These are phyloP conservation scores for Aphanocladium album DNA, from an alignment of 2,329 filamentous ascomycete genomes.

Conservation along the genomic window DNA sequence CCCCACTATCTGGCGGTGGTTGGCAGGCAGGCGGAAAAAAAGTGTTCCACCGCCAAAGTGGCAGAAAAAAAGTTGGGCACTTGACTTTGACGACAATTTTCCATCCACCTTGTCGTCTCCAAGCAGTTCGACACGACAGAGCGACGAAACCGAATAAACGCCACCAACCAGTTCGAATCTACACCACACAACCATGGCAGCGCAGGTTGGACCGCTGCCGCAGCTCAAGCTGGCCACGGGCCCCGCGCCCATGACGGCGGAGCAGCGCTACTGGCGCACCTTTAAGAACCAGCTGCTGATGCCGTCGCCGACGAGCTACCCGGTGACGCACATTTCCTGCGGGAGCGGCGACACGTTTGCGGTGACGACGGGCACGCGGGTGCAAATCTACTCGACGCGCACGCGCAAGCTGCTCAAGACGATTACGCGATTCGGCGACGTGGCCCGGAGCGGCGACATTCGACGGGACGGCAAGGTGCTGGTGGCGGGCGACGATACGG, in stretches of 20 bases:
- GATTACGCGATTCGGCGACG: slow-evolving; percentile 88
- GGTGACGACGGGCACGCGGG: slow-evolving; percentile 86
- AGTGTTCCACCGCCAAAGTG: slow-evolving; percentile 9
- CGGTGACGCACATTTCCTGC: slow-evolving; percentile 85
- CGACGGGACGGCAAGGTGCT: slow-evolving; percentile 83
- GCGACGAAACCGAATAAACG: background rate
- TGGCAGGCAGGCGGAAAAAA: background rate
- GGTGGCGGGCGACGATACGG: slow-evolving; percentile 85
- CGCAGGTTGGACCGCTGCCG: slow-evolving; percentile 74
- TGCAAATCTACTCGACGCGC: slow-evolving; percentile 90
- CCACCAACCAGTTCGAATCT: background rate
- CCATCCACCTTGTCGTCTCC: background rate
- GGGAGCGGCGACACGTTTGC: slow-evolving; percentile 65
- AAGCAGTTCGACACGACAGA: background rate
- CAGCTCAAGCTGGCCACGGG: slow-evolving; percentile 79
- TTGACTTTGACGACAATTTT: background rate
- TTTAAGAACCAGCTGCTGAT: slow-evolving; percentile 91
- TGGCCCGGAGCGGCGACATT: slow-evolving; percentile 84
- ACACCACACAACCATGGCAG: slow-evolving; percentile 59
- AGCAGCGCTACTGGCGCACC: slow-evolving; percentile 93
- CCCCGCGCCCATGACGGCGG: slow-evolving; percentile 77
- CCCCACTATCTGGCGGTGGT: background rate
- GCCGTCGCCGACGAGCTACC: slow-evolving; percentile 83
- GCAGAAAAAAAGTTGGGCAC: slow-evolving; percentile 24
- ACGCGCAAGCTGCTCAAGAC: slow-evolving; percentile 91